Evolutionary conservation across 768 basidiomycete genomes (phyloP).

Genomic region (Pholiota molesta): DNA sequence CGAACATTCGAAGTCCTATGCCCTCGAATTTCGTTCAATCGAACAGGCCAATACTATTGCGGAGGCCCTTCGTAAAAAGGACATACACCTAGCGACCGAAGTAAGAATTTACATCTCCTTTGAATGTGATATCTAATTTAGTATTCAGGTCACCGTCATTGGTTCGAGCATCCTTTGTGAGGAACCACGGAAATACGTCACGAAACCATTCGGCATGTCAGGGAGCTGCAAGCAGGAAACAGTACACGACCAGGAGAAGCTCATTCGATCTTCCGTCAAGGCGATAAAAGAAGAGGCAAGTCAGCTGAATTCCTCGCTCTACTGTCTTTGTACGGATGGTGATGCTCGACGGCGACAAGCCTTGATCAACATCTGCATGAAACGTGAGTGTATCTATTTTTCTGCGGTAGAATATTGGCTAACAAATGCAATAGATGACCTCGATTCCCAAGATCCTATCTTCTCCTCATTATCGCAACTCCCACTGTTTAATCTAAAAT

Average conservation of each 20-base stretch:
- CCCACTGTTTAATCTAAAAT: constrained; percentile 21
- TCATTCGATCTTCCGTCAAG: not conserved
- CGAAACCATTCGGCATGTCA: not conserved
- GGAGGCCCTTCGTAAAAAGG: not conserved
- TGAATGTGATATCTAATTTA: not conserved
- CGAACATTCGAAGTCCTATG: not conserved
- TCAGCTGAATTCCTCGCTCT: too few relatives aligned
- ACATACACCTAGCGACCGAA: constrained; percentile 7
- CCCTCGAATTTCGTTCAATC: constrained; percentile 5
- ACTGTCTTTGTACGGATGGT: not conserved
- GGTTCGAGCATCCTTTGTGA: not conserved
- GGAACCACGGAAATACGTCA: not conserved
- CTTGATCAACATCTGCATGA: not conserved
- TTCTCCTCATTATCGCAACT: not conserved
- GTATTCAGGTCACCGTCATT: not conserved
- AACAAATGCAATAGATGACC: not conserved
- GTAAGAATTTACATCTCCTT: constrained; percentile 1
- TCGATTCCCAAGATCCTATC: not conserved
- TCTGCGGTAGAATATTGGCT: too few relatives aligned
- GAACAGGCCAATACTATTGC: not conserved
- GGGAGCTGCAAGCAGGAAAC: constrained; percentile 1
- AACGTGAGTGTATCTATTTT: not conserved
- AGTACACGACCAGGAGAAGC: not conserved
- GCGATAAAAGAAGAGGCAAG: too few relatives aligned
- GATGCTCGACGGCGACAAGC: not conserved